A percentile compares a stretch with the other conserved stretches of the same genome.
These are phyloP conservation scores for Lachancea fermentati DNA, from an alignment of 805 yeast genomes.

Conservation along the genomic window DNA sequence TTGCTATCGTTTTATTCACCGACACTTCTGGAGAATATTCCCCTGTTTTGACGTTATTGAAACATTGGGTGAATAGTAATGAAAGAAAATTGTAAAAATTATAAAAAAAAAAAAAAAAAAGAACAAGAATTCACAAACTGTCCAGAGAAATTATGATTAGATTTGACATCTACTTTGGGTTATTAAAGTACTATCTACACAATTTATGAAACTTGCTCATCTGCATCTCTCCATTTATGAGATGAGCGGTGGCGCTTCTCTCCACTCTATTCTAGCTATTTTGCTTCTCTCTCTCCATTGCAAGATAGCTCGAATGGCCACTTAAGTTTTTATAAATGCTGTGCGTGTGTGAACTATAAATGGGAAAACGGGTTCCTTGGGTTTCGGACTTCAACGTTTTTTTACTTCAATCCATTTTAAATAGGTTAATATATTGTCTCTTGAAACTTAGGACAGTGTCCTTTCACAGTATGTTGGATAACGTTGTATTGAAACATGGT, in stretches of 20 bases:
- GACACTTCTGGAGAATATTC: background rate
- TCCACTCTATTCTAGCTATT: background rate
- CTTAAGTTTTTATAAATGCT: slow-evolving; percentile 2
- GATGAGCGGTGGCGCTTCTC: background rate
- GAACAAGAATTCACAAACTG: background rate
- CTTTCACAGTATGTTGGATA: too few relatives aligned
- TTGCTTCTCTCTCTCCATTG: background rate
- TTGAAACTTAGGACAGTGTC: background rate
- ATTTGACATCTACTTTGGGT: background rate
- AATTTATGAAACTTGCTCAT: background rate
- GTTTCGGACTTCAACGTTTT: slow-evolving; percentile 8
- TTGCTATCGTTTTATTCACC: background rate
- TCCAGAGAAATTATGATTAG: background rate
- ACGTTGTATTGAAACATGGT: too few relatives aligned
- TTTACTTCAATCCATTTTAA: background rate
- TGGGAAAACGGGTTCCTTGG: slow-evolving; percentile 7
- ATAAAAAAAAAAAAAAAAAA: background rate
- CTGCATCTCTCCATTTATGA: background rate
- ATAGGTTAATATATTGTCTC: background rate
- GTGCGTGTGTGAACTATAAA: slow-evolving; percentile 9
- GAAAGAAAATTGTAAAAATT: background rate
- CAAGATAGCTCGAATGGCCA: background rate
- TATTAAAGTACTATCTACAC: background rate
- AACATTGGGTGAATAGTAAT: background rate
- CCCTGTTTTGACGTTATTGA: background rate